These are phyloP conservation scores for Mortierella sp. DNA, from an alignment of 371 early-diverging fungal genomes.

Conservation along the genomic window DNA sequence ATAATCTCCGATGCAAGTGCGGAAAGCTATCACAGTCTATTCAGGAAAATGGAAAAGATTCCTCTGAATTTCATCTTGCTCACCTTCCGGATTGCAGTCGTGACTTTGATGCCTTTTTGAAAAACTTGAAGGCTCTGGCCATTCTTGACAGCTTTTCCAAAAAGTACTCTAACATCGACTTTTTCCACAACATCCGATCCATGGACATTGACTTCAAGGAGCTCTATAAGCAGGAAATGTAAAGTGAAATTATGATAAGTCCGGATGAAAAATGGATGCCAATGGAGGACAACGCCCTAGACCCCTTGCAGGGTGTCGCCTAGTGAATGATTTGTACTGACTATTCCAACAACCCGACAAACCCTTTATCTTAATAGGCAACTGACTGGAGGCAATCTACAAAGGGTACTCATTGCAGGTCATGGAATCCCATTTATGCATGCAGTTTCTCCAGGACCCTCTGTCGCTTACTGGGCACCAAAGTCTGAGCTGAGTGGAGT, in stretches of 20 bases:
- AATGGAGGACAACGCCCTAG: too few species aligned
- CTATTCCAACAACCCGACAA: too few species aligned
- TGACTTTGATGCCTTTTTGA: conserved; percentile 57
- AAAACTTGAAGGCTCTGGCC: conserved; percentile 63
- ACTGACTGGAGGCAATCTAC: conserved; percentile 46
- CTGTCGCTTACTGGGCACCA: conserved; percentile 66
- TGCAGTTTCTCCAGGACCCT: conserved; percentile 62
- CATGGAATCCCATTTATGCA: conserved; percentile 67
- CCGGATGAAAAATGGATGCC: too few species aligned
- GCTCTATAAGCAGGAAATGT: conserved; percentile 58
- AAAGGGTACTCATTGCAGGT: conserved; percentile 59
- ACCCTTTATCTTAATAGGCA: conserved; percentile 17
- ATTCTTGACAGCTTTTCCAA: conserved; percentile 63
- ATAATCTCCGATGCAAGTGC: conserved; percentile 58
- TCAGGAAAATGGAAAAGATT: conserved; percentile 15
- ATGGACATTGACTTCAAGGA: conserved; percentile 56
- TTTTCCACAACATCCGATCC: conserved; percentile 61
- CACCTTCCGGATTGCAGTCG: conserved; percentile 49
- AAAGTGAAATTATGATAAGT: too few species aligned
- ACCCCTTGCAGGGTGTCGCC: too few species aligned
- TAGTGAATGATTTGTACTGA: too few species aligned
- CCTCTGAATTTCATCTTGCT: conserved; percentile 18
- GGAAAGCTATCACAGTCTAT: conserved; percentile 26
- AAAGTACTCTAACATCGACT: conserved; percentile 60
- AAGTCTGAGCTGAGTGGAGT: conserved; percentile 44